Base-by-base conservation (phyloP, 1,284 basidiomycete genomes). In the Mycosarcoma maydis region DNA sequence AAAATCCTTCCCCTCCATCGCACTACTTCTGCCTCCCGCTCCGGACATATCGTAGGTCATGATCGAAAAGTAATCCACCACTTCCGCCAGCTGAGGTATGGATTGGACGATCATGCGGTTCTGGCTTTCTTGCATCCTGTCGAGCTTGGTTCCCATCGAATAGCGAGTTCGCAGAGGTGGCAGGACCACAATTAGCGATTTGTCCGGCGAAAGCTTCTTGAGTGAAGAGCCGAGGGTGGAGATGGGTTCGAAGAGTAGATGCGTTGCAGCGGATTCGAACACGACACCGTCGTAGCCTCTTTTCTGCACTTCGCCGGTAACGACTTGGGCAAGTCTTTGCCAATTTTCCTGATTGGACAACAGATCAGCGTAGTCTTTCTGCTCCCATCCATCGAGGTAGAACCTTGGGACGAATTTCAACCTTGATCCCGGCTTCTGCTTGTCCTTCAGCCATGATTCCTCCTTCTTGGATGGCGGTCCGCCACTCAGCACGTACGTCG, bases 1-100 rank as follows among this genome's bases (percentile, higher is more conserved):
- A 17, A 75, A 54, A 14, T 59, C 49, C 14, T 46, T 49, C 14
- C 57, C 66, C 6, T 37, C 34, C 13, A 66, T 10, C 2, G 10
- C 11, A 17, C 52, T 59, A 1, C 43, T 38, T 3, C 53, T 19
- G 0, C 72, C 72, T 8, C 33, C 49, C 0, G 46, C 46, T 4
- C 53, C 52, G 6, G 72, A 58, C 65, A 73, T 68, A 36, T 73
- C 72, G 52, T 75, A 75, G 2, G 72, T 75, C 74, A 76, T 76
- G 46, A 74, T 49, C 17, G 43, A 58, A 13, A 73, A 43, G 26
- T 13, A 62, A 36, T 76, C 74, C 11, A 62, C 72, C 17, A 76
- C 34, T 2, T 34, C 22, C 1, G 61, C 54, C 14, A 76, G 36
- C 11, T 64, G 61, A 3, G 60, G 60, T 6, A 74, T 44, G 4